These are phyloP conservation scores for Linnemannia exigua DNA, from an alignment of 192 early-diverging fungal genomes.

Conservation along the genomic window DNA sequence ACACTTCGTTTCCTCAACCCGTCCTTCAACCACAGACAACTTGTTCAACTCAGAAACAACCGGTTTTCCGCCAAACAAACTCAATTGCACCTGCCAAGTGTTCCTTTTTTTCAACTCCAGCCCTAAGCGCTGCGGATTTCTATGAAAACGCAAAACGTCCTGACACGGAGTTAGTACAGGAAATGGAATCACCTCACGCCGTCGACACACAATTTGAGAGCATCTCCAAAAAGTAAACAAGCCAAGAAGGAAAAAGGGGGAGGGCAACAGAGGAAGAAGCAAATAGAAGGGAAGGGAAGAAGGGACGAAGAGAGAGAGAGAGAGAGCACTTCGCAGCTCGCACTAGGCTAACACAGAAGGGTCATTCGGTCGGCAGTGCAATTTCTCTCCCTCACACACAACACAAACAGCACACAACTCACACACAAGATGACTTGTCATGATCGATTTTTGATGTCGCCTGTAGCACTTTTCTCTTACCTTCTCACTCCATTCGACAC, in stretches of 20 bases:
- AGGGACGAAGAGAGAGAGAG: not conserved
- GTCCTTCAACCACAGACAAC: not conserved
- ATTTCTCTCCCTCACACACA: no score
- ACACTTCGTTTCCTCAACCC: not conserved
- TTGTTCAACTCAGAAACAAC: not conserved
- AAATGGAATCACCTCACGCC: not conserved
- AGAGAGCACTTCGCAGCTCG: constrained; percentile 2
- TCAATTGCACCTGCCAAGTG: constrained; percentile 12
- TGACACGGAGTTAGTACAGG: not conserved
- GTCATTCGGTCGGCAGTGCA: not conserved
- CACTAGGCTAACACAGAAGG: not conserved
- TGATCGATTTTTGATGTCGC: no score
- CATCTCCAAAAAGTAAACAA: not conserved
- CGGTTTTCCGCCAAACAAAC: constrained; percentile 8
- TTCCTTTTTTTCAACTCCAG: constrained; percentile 14
- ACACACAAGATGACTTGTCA: not conserved
- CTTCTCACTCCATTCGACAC: no score
- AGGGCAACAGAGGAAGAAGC: no score
- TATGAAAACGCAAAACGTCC: not conserved
- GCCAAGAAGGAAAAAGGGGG: not conserved
- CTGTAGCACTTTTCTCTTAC: no score
- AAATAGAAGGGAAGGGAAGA: not conserved
- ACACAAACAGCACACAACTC: not conserved
- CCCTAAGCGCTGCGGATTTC: constrained; percentile 36
- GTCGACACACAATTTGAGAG: constrained; percentile 1